Conservation (phyloP, 352 stramenopile genomes). For the Globisporangium perplexum region DNA sequence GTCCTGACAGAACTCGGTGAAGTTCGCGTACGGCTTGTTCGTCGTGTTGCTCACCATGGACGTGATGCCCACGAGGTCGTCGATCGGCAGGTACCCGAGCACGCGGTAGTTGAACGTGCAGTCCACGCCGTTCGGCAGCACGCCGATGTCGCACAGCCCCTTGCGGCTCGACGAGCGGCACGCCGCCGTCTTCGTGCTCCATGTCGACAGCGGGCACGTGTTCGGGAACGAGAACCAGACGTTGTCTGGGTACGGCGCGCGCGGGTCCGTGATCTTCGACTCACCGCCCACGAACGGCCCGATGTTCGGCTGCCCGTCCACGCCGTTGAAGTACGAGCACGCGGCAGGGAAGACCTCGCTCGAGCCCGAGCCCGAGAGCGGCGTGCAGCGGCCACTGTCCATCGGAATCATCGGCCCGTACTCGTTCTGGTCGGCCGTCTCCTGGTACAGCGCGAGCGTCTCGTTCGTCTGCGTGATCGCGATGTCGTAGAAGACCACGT, state of each 20-base stretch:
- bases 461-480: conserved; percentile 73
- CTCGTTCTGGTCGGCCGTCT: conserved; percentile 43
- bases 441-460: conserved; percentile 62
- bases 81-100: conserved; percentile 57
- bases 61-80: conserved; percentile 75
- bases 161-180: conserved; percentile 38
- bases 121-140: conserved; percentile 49
- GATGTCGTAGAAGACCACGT: conserved; percentile 77
- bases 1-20: conserved; percentile 55
- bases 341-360: conserved; percentile 31
- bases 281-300: conserved; percentile 58
- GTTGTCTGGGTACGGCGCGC: conserved; percentile 39
- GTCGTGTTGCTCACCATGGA: conserved; percentile 51
- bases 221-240: conserved; percentile 72
- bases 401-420: conserved; percentile 68
- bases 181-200: conserved; percentile 36
- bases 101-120: conserved; percentile 66
- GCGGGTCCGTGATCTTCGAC: conserved; percentile 27
- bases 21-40: conserved; percentile 44
- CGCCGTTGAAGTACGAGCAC: conserved; percentile 69
- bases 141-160: conserved; percentile 47
- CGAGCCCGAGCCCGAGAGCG: conserved; percentile 16
- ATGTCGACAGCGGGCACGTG: conserved; percentile 47
- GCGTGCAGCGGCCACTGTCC: conserved; percentile 59
- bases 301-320: conserved; percentile 47